phyloP scores from a whole-genome alignment of 2,329 filamentous ascomycete species.

The Calonectria pseudoreteaudii region DNA sequence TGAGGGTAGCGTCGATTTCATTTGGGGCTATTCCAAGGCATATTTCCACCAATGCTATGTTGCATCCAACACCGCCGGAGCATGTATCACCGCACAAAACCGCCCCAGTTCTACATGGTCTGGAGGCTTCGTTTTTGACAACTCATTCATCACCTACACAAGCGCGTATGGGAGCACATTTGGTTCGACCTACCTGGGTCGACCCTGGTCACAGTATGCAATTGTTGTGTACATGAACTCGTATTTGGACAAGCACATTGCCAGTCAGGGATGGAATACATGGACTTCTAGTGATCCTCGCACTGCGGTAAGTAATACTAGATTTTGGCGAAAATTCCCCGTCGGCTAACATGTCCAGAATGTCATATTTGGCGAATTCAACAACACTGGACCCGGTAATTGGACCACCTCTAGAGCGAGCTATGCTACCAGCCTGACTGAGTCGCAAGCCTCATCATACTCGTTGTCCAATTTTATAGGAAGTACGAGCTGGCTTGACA shows the following conservation, averaged over 20 bases:
- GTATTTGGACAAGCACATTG: constrained; percentile 54
- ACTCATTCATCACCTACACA: constrained; percentile 43
- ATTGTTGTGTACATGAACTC: constrained; percentile 62
- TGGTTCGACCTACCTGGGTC: constrained; percentile 58
- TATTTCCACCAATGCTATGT: constrained; percentile 53
- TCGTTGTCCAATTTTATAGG: constrained; percentile 34
- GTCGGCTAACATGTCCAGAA: constrained; percentile 9
- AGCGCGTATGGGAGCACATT: constrained; percentile 41
- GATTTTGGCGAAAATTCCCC: neutral
- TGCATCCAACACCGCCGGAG: constrained; percentile 48
- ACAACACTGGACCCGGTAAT: constrained; percentile 61
- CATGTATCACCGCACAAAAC: constrained; percentile 49
- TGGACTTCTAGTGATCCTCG: constrained; percentile 68
- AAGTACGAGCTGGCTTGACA: constrained; percentile 39
- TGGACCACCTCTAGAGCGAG: constrained; percentile 35
- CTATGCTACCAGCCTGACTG: constrained; percentile 36
- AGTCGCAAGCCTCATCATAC: constrained; percentile 33
- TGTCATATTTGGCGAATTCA: constrained; percentile 69
- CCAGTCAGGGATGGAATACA: constrained; percentile 48
- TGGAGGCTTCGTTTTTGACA: constrained; percentile 49
- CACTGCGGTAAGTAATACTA: constrained; percentile 56
- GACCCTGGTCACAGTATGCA: constrained; percentile 59
- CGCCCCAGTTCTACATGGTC: constrained; percentile 42
- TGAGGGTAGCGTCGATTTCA: constrained; percentile 39
- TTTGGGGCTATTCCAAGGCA: constrained; percentile 48